Conservation (phyloP, 2,329 filamentous ascomycete species). For the Epichloe baconii region DNA sequence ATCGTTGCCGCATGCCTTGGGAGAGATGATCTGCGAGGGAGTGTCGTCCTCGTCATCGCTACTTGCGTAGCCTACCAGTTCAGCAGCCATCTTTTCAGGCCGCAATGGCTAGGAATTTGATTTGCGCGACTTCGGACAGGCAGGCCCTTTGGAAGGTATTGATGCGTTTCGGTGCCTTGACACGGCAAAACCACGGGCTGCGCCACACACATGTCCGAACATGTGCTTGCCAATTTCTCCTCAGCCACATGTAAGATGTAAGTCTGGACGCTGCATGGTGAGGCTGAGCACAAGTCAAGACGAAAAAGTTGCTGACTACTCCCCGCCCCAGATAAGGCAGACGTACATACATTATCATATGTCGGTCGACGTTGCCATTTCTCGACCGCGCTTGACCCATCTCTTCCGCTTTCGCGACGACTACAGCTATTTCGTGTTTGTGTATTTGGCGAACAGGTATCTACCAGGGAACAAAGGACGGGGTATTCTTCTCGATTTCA, state of each 20-base stretch:
- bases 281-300: neutral
- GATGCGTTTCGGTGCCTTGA: neutral
- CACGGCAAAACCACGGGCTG: constrained; percentile 1
- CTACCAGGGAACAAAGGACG: too few species aligned
- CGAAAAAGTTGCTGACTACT: neutral
- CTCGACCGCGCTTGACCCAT: neutral
- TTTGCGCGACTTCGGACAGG: neutral
- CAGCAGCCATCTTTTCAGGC: constrained; percentile 23
- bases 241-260: neutral
- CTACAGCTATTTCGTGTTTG: too few species aligned
- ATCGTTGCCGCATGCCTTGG: neutral
- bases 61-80: constrained; percentile 37
- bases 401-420: neutral
- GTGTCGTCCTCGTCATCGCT: constrained; percentile 35
- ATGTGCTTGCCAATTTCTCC: neutral
- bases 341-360: neutral
- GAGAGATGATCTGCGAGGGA: neutral
- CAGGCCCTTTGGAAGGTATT: neutral
- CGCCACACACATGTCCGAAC: neutral
- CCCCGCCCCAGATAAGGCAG: neutral
- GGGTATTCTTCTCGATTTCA: neutral
- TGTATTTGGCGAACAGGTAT: too few species aligned
- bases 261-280: neutral
- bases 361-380: neutral
- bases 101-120: neutral